A percentile compares a stretch with the other conserved stretches of the same genome.
Evolutionary conservation across 2,329 filamentous ascomycete genomes (phyloP).

Genomic region (Aspergillus transmontanensis): DNA sequence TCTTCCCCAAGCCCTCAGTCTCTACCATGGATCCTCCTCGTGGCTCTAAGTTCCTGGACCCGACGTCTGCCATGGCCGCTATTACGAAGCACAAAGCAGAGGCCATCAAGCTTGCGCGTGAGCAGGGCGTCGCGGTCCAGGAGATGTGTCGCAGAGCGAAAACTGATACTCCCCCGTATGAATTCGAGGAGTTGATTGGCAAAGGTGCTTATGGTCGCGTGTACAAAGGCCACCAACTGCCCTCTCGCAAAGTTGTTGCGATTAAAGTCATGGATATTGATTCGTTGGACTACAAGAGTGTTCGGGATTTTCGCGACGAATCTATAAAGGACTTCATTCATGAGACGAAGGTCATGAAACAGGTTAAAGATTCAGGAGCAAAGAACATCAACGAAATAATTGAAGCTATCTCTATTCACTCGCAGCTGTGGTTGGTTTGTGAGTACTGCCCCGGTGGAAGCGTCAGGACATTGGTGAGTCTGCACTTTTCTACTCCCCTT

Average conservation of each 20-base stretch:
- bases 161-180: slow-evolving; percentile 48
- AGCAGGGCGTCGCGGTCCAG: slow-evolving; percentile 48
- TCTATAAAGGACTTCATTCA: slow-evolving; percentile 60
- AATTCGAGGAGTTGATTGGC: slow-evolving; percentile 54
- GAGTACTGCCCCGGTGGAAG: slow-evolving; percentile 69
- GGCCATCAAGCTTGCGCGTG: slow-evolving; percentile 49
- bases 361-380: slow-evolving; percentile 63
- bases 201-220: slow-evolving; percentile 56
- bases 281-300: slow-evolving; percentile 49
- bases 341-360: slow-evolving; percentile 64
- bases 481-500: background rate
- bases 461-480: slow-evolving; percentile 63
- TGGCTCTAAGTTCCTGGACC: slow-evolving; percentile 41
- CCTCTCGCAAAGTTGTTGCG: slow-evolving; percentile 48
- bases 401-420: slow-evolving; percentile 65
- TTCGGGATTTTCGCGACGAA: slow-evolving; percentile 50
- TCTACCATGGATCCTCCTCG: slow-evolving; percentile 26
- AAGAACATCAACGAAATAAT: slow-evolving; percentile 67
- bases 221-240: slow-evolving; percentile 50
- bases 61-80: slow-evolving; percentile 46
- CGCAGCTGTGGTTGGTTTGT: slow-evolving; percentile 67
- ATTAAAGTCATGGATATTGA: slow-evolving; percentile 57
- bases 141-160: slow-evolving; percentile 51
- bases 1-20: background rate
- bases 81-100: slow-evolving; percentile 53